phyloP scores from a whole-genome alignment of 1,284 basidiomycete species.

The Ustilago bromivora region DNA sequence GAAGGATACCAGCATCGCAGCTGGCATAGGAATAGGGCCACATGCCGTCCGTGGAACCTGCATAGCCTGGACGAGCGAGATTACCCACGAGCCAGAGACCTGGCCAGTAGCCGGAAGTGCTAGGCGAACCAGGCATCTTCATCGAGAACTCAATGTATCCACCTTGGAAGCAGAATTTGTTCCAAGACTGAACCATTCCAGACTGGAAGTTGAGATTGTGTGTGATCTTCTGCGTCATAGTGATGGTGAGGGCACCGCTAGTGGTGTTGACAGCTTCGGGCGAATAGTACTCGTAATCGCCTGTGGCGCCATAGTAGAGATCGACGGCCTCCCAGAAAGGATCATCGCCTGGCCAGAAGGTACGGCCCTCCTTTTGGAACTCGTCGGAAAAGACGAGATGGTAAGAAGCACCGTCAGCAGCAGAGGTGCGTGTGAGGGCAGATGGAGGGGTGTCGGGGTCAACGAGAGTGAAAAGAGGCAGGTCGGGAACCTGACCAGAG shows the following conservation, averaged over 20 bases:
- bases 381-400: slow-evolving; percentile 65
- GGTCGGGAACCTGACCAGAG: slow-evolving; percentile 61
- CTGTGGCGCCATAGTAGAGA: slow-evolving; percentile 58
- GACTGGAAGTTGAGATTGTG: slow-evolving; percentile 65
- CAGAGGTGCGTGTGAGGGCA: slow-evolving; percentile 35
- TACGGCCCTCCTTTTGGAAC: slow-evolving; percentile 59
- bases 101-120: slow-evolving; percentile 72
- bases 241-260: slow-evolving; percentile 49
- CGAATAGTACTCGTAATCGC: slow-evolving; percentile 59
- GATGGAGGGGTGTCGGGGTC: slow-evolving; percentile 55
- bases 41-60: slow-evolving; percentile 66
- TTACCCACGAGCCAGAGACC: slow-evolving; percentile 68
- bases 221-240: slow-evolving; percentile 50
- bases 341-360: slow-evolving; percentile 65
- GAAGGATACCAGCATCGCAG: slow-evolving; percentile 67
- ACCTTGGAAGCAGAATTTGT: slow-evolving; percentile 68
- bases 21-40: slow-evolving; percentile 70
- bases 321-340: slow-evolving; percentile 62
- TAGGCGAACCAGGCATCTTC: slow-evolving; percentile 56
- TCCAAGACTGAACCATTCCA: slow-evolving; percentile 66
- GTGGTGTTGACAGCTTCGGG: slow-evolving; percentile 62
- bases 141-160: slow-evolving; percentile 66
- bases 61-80: slow-evolving; percentile 65
- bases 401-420: slow-evolving; percentile 40
- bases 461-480: slow-evolving; percentile 49